phyloP scores from a whole-genome alignment of 1,139 yeast species.

The Saccharomyces hybrid region DNA sequence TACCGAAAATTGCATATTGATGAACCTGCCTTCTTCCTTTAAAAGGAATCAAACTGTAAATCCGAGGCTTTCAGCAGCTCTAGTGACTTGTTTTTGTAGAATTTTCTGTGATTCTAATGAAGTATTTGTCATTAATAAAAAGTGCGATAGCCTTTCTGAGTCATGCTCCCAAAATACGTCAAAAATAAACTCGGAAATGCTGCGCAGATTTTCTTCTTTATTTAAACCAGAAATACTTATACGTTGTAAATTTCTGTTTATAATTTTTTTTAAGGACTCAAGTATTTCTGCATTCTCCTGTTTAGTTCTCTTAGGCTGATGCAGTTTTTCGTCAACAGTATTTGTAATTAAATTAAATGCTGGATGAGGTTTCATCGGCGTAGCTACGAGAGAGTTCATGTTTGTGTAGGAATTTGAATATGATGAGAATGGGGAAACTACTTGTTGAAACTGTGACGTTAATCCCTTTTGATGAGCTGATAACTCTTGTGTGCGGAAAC shows the following conservation, averaged over 20 bases:
- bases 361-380: too few species aligned
- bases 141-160: constrained; percentile 16
- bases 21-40: background rate
- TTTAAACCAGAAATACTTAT: too few species aligned
- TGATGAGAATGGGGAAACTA: background rate
- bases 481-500: background rate
- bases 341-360: background rate
- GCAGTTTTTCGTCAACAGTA: background rate
- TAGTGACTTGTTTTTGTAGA: constrained; percentile 25
- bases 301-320: background rate
- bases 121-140: constrained; percentile 19
- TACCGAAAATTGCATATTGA: background rate
- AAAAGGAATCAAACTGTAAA: constrained; percentile 7
- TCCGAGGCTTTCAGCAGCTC: constrained; percentile 31
- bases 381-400: too few species aligned
- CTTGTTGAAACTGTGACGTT: background rate
- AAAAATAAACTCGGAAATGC: too few species aligned
- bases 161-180: constrained; percentile 13
- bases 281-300: background rate
- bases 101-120: constrained; percentile 19
- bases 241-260: too few species aligned
- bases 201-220: too few species aligned
- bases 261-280: constrained; percentile 1
- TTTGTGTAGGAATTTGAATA: too few species aligned
- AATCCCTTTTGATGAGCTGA: background rate